phyloP scores from a whole-genome alignment of 371 early-diverging fungal genomes.

The Scutellospora calospora region DNA sequence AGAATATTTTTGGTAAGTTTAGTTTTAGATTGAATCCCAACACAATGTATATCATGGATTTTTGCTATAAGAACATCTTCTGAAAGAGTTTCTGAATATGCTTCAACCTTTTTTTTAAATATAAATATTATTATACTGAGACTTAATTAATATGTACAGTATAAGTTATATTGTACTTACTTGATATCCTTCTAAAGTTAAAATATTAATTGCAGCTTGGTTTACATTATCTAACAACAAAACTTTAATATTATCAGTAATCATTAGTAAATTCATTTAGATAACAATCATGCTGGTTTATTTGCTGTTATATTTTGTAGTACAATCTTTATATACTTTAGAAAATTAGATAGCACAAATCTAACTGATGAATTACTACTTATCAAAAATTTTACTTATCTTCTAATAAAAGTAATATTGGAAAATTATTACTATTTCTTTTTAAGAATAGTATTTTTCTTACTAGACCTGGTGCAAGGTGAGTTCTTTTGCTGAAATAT shows the following conservation, averaged over 20 bases:
- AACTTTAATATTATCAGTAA: constrained; percentile 72
- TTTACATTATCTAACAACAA: constrained; percentile 93
- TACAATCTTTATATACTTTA: too few species aligned
- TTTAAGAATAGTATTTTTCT: neutral
- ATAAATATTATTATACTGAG: neutral
- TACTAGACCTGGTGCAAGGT: neutral
- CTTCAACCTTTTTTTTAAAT: constrained; percentile 76
- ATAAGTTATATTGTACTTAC: constrained; percentile 52
- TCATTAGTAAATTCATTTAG: too few species aligned
- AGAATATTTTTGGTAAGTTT: constrained; percentile 89
- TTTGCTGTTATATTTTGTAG: too few species aligned
- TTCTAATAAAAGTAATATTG: too few species aligned
- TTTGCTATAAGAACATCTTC: constrained; percentile 90
- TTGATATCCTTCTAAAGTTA: constrained; percentile 92
- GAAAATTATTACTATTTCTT: too few species aligned
- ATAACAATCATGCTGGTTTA: too few species aligned
- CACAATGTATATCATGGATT: constrained; percentile 91
- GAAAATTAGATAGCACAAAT: too few species aligned
- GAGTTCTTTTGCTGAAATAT: neutral
- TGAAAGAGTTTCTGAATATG: constrained; percentile 85
- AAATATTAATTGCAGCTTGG: constrained; percentile 82
- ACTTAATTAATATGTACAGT: neutral
- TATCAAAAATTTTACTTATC: too few species aligned
- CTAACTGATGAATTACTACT: too few species aligned
- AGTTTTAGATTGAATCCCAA: constrained; percentile 97